These are phyloP conservation scores for Citrus glauca DNA, from an alignment of 345 rosid species.

Conservation along the genomic window DNA sequence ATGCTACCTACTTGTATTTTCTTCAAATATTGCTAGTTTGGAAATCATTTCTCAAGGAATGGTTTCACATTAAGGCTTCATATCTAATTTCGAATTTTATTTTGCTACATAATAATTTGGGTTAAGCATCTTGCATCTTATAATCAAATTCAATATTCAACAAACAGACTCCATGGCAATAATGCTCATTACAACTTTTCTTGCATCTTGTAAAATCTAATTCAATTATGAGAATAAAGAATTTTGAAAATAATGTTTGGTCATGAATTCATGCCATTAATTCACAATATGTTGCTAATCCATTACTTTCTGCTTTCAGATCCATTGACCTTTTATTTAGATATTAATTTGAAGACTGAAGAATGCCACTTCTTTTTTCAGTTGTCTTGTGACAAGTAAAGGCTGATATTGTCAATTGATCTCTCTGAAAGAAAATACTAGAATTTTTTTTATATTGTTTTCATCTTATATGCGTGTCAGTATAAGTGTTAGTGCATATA, in stretches of 20 bases:
- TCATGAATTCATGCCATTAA: not conserved
- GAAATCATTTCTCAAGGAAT: not conserved
- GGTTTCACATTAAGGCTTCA: not conserved
- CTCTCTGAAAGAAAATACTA: not conserved
- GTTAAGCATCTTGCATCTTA: not conserved
- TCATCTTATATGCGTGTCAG: not conserved
- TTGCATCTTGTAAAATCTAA: not conserved
- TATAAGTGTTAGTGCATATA: not conserved
- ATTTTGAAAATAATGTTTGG: not conserved
- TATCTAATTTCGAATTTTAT: not conserved
- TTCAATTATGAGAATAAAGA: not conserved
- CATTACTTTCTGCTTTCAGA: not conserved
- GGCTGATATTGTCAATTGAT: not conserved
- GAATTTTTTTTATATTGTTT: not conserved
- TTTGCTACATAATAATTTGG: not conserved
- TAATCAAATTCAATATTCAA: not conserved
- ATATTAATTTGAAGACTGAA: not conserved
- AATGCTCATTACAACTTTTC: not conserved
- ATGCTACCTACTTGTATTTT: not conserved
- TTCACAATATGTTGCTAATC: not conserved
- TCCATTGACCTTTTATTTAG: not conserved
- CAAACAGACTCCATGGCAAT: not conserved
- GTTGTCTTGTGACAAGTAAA: not conserved
- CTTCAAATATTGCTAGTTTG: not conserved
- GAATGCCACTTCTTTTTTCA: not conserved